phyloP scores from a whole-genome alignment of 2,329 filamentous ascomycete species.

The Amauroascus verrucosus region DNA sequence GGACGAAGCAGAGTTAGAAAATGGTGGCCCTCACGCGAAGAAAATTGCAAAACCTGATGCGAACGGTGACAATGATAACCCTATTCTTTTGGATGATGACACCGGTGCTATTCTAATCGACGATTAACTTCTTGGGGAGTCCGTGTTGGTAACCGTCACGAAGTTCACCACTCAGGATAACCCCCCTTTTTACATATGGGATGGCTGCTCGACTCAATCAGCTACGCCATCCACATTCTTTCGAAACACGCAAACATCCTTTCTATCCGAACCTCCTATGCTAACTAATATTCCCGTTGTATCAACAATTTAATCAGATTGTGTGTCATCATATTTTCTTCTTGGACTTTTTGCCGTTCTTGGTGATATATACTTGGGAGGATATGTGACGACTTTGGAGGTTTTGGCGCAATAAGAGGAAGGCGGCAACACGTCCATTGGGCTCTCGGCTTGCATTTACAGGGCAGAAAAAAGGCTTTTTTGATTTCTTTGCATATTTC shows the following conservation, averaged over 20 bases:
- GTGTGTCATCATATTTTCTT: neutral
- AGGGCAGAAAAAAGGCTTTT: neutral
- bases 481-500: neutral
- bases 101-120: constrained; percentile 56
- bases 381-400: neutral
- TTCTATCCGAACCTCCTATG: neutral
- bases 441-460: neutral
- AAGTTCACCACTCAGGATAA: neutral
- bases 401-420: neutral
- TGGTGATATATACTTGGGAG: neutral
- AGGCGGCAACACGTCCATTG: neutral
- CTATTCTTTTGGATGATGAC: constrained; percentile 40
- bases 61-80: constrained; percentile 33
- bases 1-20: constrained; percentile 31
- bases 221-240: neutral
- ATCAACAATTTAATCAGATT: neutral
- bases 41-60: constrained; percentile 29
- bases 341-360: neutral
- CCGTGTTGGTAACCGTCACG: neutral
- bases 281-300: neutral
- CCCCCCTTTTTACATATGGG: neutral
- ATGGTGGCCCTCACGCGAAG: constrained; percentile 35
- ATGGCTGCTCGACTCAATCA: neutral
- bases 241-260: neutral
- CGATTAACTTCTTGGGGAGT: constrained; percentile 36